Evolutionary conservation across 2,329 filamentous ascomycete genomes (phyloP), one percentile per base, ranked within the genome.

Genomic region (Pseudogymnoascus sp.): DNA sequence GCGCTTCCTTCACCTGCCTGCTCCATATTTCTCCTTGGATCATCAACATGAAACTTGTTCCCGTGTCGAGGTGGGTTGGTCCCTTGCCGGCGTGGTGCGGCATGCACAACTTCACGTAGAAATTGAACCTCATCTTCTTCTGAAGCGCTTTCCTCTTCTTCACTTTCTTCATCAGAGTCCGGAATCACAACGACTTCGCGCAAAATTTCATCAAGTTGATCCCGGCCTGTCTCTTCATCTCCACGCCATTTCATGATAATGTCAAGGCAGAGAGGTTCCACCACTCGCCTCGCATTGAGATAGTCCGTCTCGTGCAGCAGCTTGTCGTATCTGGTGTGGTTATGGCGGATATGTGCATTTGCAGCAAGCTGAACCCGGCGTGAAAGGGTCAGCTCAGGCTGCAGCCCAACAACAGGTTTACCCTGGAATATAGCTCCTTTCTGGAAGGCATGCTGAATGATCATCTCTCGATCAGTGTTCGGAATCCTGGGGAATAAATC

Each of bases 241-340:
- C 85, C 85, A 75, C 85, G 84, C 85, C 85, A 88, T 81, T 87
- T 87, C 77, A 87, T 81, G 72, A 88, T 81, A 60, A 84, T 77
- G 66, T 87, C 85, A 52, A 87, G 75, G 65, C 85, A 87, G 12
- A 84, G 74, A 33, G 78, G 73, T 67, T 87, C 83, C 48, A 87
- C 84, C 40, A 79, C 79, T 73, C 81, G 86, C 65, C 85, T 78
- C 60, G 85, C 84, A 68, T 83, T 83, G 59, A 77, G 74, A 77
- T 83, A 87, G 15, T 74, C 76, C 4, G 82, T 83, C 68, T 87
- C 82, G 67, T 72, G 80, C 13, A 87, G 74, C 15, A 87, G 75
- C 62, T 80, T 72, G 69, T 88, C 85, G 74, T 88, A 88, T 67
- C 82, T 79, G 5, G 85, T 88, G 67, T 87, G 83, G n/a, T 73